These are phyloP conservation scores for Exophiala alcalophila DNA, from an alignment of 2,329 filamentous ascomycete genomes.

Conservation along the genomic window DNA sequence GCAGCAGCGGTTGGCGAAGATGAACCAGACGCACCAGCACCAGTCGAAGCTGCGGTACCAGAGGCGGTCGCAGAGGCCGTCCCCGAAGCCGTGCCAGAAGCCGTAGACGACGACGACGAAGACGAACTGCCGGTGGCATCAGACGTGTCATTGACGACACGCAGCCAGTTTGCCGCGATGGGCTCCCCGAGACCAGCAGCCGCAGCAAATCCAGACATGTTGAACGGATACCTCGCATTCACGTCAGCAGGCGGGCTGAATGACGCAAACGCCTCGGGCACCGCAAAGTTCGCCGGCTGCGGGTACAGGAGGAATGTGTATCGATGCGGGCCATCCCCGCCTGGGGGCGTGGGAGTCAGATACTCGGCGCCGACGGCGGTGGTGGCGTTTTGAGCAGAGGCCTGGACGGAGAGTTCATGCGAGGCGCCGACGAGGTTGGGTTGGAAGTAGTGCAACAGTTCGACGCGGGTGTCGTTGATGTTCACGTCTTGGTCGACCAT, in stretches of 20 bases:
- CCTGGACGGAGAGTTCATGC: slow-evolving; percentile 18
- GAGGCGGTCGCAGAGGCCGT: not conserved
- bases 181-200: slow-evolving; percentile 34
- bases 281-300: slow-evolving; percentile 31
- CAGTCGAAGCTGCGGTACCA: not conserved
- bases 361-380: slow-evolving; percentile 26
- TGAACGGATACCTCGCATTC: slow-evolving; percentile 36
- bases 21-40: not conserved
- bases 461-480: slow-evolving; percentile 8
- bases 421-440: slow-evolving; percentile 20
- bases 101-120: too few relatives aligned
- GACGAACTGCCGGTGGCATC: slow-evolving; percentile 2
- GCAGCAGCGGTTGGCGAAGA: slow-evolving; percentile 3
- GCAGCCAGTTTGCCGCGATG: slow-evolving; percentile 42
- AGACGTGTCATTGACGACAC: slow-evolving; percentile 27
- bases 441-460: slow-evolving; percentile 25
- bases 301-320: slow-evolving; percentile 37
- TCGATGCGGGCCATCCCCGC: slow-evolving; percentile 30
- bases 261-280: slow-evolving; percentile 35
- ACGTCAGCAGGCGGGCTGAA: slow-evolving; percentile 29
- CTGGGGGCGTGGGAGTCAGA: slow-evolving; percentile 34
- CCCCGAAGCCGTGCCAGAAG: not conserved
- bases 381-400: slow-evolving; percentile 8
- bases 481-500: slow-evolving; percentile 25
- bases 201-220: slow-evolving; percentile 36